A percentile compares a stretch with the other conserved stretches of the same genome.
These are phyloP conservation scores for Drosera capensis DNA, from an alignment of 148 eudicot genomes.

Conservation along the genomic window DNA sequence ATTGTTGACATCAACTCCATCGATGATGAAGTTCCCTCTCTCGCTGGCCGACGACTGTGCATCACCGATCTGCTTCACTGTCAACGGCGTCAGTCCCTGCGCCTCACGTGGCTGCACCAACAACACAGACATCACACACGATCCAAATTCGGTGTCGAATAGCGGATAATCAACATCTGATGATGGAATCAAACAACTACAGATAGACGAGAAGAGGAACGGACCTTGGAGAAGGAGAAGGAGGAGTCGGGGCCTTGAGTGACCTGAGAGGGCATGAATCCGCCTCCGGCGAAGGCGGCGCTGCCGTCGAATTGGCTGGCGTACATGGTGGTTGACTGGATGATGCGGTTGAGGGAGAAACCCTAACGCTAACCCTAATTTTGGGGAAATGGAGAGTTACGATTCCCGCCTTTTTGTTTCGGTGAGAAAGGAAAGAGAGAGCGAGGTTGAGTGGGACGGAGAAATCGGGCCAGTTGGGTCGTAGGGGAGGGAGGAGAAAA, in stretches of 20 bases:
- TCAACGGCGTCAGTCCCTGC: slow-evolving; percentile 55
- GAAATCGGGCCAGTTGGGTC: too few species aligned
- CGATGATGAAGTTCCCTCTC: slow-evolving; percentile 31
- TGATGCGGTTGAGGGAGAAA: too few species aligned
- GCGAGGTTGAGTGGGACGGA: too few species aligned
- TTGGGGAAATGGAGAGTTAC: too few species aligned
- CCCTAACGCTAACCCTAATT: too few species aligned
- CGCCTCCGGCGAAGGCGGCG: slow-evolving; percentile 67
- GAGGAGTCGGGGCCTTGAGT: slow-evolving; percentile 51
- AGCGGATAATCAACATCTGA: background rate
- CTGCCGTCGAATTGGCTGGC: slow-evolving; percentile 42
- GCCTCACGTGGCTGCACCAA: slow-evolving; percentile 52
- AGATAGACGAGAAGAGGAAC: background rate
- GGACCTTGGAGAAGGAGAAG: slow-evolving; percentile 5
- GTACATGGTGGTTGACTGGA: too few species aligned
- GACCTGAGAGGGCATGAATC: slow-evolving; percentile 71
- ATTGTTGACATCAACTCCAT: slow-evolving; percentile 66
- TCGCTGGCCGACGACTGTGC: slow-evolving; percentile 38
- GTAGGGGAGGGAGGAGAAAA: too few species aligned
- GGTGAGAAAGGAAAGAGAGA: too few species aligned
- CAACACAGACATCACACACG: background rate
- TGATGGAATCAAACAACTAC: background rate
- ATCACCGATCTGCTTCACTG: slow-evolving; percentile 71
- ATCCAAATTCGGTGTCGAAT: background rate
- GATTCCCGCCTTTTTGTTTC: too few species aligned